phyloP scores from a whole-genome alignment of 495 filamentous ascomycete genomes.

The Polyplosphaeria fusca region DNA sequence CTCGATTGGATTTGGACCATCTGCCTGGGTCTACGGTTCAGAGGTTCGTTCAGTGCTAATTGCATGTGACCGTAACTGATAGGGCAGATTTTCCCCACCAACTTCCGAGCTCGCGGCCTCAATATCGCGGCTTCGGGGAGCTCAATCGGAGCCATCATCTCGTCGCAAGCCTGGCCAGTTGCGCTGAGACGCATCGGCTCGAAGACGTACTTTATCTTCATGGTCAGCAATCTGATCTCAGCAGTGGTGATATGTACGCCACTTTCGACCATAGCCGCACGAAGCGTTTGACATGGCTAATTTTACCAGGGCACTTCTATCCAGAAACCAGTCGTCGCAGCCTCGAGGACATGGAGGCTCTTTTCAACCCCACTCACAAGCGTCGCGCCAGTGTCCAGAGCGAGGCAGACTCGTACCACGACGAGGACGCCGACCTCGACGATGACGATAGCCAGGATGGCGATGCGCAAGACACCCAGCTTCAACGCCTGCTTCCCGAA shows the following conservation, averaged over 20 bases:
- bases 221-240: conserved; percentile 51
- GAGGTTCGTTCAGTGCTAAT: conserved; percentile 43
- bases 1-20: conserved; percentile 55
- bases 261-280: conserved; percentile 24
- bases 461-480: no score
- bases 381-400: not conserved
- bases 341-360: conserved; percentile 31
- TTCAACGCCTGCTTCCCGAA: no score
- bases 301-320: conserved; percentile 17
- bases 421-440: conserved; percentile 16
- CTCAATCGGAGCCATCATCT: conserved; percentile 51
- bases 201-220: conserved; percentile 60
- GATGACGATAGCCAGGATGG: conserved; percentile 7
- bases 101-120: conserved; percentile 51
- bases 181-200: conserved; percentile 52
- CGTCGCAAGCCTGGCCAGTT: conserved; percentile 53
- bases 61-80: not conserved
- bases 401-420: conserved; percentile 11
- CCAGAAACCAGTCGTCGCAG: conserved; percentile 27
- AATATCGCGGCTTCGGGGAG: conserved; percentile 52
- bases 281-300: not conserved
- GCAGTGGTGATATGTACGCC: conserved; percentile 41
- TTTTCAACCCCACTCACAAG: conserved; percentile 19
- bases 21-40: conserved; percentile 58
- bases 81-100: conserved; percentile 51